These are phyloP conservation scores for Podospora australis DNA, from an alignment of 495 filamentous ascomycete species.

Conservation along the genomic window DNA sequence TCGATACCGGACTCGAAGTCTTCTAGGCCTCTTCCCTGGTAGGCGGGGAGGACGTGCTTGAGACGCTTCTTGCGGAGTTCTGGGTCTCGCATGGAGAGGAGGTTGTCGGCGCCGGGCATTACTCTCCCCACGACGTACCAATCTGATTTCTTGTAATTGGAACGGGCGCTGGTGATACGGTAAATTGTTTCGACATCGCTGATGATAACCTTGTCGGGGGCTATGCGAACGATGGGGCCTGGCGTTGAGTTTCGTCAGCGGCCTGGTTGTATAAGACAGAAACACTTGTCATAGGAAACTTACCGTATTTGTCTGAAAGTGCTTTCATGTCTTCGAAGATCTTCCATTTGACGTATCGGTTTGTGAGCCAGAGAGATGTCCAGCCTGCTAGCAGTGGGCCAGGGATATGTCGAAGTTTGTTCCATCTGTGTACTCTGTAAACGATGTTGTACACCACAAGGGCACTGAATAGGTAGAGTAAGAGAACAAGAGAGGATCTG, in stretches of 20 bases:
- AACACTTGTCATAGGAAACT: too few relatives aligned
- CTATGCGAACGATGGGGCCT: constrained; percentile 23
- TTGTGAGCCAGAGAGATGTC: constrained; percentile 17
- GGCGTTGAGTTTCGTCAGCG: too few relatives aligned
- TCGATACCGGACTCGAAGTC: constrained; percentile 42
- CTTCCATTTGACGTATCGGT: constrained; percentile 3
- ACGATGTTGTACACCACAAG: not conserved
- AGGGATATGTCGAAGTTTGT: constrained; percentile 20
- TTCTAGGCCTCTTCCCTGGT: constrained; percentile 35
- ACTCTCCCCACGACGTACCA: constrained; percentile 40
- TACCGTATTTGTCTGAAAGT: constrained; percentile 14
- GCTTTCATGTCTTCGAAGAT: constrained; percentile 4
- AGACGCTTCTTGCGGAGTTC: constrained; percentile 23
- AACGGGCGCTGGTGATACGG: constrained; percentile 32
- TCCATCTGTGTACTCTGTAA: constrained; percentile 21
- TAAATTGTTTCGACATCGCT: constrained; percentile 36
- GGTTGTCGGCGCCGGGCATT: constrained; percentile 33
- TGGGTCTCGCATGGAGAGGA: constrained; percentile 26
- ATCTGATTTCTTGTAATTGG: constrained; percentile 31
- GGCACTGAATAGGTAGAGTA: not conserved
- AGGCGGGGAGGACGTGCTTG: constrained; percentile 27
- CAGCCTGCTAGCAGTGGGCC: constrained; percentile 16
- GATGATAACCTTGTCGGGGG: constrained; percentile 23
- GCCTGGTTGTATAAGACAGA: not conserved
- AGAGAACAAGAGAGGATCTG: too few relatives aligned